phyloP scores from a whole-genome alignment of 192 early-diverging fungal genomes.

The Allomyces arbusculus region DNA sequence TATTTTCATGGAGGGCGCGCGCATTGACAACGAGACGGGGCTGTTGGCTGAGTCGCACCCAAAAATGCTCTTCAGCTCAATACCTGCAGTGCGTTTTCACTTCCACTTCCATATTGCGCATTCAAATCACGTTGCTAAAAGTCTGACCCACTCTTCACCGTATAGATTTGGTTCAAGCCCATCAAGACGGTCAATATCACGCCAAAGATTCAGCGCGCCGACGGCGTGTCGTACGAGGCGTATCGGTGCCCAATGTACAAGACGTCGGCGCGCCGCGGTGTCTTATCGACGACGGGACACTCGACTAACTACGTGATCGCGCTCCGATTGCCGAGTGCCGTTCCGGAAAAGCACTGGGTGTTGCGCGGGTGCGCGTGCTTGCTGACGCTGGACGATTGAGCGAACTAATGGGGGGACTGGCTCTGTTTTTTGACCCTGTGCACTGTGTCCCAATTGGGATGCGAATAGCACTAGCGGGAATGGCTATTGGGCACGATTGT shows the following conservation, averaged over 20 bases:
- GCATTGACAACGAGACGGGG: slow-evolving; percentile 22
- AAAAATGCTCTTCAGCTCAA: slow-evolving; percentile 33
- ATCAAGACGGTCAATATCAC: slow-evolving; percentile 14
- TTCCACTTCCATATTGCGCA: no score
- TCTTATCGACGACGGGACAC: slow-evolving; percentile 39
- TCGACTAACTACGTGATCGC: slow-evolving; percentile 43
- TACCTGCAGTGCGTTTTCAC: slow-evolving; percentile 17
- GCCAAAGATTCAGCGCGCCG: slow-evolving; percentile 1
- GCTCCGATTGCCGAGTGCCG: slow-evolving; percentile 27
- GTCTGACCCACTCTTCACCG: no score
- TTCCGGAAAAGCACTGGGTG: slow-evolving; percentile 34
- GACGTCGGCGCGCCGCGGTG: slow-evolving; percentile 35
- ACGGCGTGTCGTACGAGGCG: slow-evolving; percentile 1
- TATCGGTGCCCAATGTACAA: slow-evolving; percentile 44
- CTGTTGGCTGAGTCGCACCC: slow-evolving; percentile 26
- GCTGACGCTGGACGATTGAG: slow-evolving; percentile 1
- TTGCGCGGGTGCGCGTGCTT: slow-evolving; percentile 33
- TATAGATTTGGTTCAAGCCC: slow-evolving; percentile 40
- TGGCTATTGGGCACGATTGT: no score
- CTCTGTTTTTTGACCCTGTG: no score
- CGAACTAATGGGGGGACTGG: neutral
- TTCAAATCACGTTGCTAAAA: no score
- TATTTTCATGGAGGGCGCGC: slow-evolving; percentile 33
- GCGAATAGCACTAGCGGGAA: no score
- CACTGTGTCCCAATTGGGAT: no score